Evolutionary conservation across 148 eudicot genomes (phyloP).

Genomic region (Rhododendron henanense): DNA sequence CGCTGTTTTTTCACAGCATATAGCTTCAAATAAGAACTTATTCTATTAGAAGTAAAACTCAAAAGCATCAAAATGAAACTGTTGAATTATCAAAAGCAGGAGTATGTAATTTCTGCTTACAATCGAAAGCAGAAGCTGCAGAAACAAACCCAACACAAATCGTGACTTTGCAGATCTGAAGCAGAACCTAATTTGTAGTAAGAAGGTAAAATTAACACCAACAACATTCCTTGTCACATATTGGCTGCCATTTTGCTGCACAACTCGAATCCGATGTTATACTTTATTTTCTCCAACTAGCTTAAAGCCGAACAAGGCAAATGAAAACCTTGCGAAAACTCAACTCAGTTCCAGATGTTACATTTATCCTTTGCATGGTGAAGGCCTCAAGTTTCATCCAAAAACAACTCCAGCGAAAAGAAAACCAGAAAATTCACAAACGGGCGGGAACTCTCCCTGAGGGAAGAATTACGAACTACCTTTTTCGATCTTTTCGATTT

Average conservation of each 20-base stretch:
- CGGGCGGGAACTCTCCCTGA: background rate
- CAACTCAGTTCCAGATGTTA: background rate
- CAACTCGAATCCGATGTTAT: background rate
- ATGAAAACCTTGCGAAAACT: constrained; percentile 1
- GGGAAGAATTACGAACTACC: constrained; percentile 14
- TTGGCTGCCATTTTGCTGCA: background rate
- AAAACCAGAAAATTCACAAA: background rate
- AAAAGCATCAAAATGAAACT: background rate
- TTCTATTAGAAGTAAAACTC: background rate
- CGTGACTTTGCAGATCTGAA: background rate
- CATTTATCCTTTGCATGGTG: background rate
- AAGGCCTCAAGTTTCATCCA: constrained; percentile 3
- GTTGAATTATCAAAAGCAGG: background rate
- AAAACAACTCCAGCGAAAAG: background rate
- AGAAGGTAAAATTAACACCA: background rate
- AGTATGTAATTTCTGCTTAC: background rate
- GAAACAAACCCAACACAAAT: background rate
- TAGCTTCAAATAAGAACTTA: background rate
- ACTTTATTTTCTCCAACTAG: background rate
- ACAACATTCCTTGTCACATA: background rate
- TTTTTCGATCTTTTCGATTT: constrained; percentile 54
- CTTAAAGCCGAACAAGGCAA: background rate
- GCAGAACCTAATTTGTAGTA: background rate
- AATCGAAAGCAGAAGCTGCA: background rate
- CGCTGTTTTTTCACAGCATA: background rate